phyloP scores from a whole-genome alignment of 2,329 filamentous ascomycete genomes.

The Exophiala aquamarina region DNA sequence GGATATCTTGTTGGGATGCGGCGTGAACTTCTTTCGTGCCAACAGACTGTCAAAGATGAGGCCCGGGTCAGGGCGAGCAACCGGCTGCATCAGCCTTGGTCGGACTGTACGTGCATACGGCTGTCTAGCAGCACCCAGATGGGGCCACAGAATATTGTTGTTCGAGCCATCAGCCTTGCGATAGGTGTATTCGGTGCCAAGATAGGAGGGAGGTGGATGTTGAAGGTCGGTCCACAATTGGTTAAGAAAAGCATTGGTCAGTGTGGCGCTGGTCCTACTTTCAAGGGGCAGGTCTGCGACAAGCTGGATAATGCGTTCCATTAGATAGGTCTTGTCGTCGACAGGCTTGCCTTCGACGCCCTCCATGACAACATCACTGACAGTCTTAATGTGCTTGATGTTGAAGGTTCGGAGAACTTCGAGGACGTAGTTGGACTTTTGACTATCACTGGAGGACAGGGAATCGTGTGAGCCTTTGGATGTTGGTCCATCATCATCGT shows the following conservation, averaged over 20 bases:
- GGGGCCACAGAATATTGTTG: slow-evolving; percentile 61
- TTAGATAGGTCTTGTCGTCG: slow-evolving; percentile 63
- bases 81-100: slow-evolving; percentile 56
- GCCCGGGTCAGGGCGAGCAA: slow-evolving; percentile 63
- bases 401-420: slow-evolving; percentile 49
- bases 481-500: slow-evolving; percentile 1
- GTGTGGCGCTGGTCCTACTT: slow-evolving; percentile 34
- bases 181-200: slow-evolving; percentile 37
- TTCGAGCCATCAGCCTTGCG: slow-evolving; percentile 41
- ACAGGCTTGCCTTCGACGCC: slow-evolving; percentile 52
- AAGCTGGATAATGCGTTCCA: slow-evolving; percentile 57
- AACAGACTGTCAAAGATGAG: slow-evolving; percentile 68
- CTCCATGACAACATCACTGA: slow-evolving; percentile 42
- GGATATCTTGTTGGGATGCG: slow-evolving; percentile 71
- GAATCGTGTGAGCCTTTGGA: slow-evolving; percentile 9
- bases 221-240: slow-evolving; percentile 56
- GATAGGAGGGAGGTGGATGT: slow-evolving; percentile 52
- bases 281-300: slow-evolving; percentile 38
- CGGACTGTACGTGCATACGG: slow-evolving; percentile 69
- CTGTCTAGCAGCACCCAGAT: slow-evolving; percentile 64
- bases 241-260: slow-evolving; percentile 54
- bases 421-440: slow-evolving; percentile 27
- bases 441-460: slow-evolving; percentile 8
- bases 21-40: slow-evolving; percentile 60
- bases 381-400: slow-evolving; percentile 44